Conservation (phyloP, 1,284 basidiomycete genomes). For the Pseudozyma sp. region DNA sequence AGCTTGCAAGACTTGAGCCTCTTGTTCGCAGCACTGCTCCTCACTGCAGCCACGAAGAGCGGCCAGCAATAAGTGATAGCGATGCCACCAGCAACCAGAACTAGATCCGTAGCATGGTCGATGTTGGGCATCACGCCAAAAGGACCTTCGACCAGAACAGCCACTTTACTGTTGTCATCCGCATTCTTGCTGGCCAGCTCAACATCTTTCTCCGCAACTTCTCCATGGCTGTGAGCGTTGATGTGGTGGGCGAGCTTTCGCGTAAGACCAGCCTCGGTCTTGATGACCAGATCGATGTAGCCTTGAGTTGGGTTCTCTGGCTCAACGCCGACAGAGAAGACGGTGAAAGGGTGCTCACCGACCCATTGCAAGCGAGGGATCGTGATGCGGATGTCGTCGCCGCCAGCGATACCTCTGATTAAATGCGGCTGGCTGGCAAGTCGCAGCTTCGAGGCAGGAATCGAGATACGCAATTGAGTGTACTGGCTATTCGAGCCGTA, state of each 20-base stretch:
- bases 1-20: conserved; percentile 37
- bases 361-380: conserved; percentile 48
- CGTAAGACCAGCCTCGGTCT: conserved; percentile 46
- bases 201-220: conserved; percentile 12
- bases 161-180: neutral
- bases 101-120: conserved; percentile 12
- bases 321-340: conserved; percentile 22
- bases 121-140: conserved; percentile 29
- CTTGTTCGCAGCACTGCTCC: neutral
- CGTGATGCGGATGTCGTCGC: conserved; percentile 47
- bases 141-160: conserved; percentile 53
- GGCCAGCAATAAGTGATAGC: conserved; percentile 55
- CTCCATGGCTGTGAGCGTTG: neutral
- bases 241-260: conserved; percentile 19
- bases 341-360: conserved; percentile 55
- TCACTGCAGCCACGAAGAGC: conserved; percentile 27
- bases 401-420: conserved; percentile 25
- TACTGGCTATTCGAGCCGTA: conserved; percentile 9
- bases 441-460: conserved; percentile 31
- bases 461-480: conserved; percentile 31
- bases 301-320: conserved; percentile 14
- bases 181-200: conserved; percentile 2
- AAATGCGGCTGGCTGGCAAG: conserved; percentile 10
- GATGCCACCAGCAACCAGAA: conserved; percentile 50
- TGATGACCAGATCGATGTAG: conserved; percentile 42